Conservation (phyloP, 768 basidiomycete genomes). For the Pleurotus giganteus region DNA sequence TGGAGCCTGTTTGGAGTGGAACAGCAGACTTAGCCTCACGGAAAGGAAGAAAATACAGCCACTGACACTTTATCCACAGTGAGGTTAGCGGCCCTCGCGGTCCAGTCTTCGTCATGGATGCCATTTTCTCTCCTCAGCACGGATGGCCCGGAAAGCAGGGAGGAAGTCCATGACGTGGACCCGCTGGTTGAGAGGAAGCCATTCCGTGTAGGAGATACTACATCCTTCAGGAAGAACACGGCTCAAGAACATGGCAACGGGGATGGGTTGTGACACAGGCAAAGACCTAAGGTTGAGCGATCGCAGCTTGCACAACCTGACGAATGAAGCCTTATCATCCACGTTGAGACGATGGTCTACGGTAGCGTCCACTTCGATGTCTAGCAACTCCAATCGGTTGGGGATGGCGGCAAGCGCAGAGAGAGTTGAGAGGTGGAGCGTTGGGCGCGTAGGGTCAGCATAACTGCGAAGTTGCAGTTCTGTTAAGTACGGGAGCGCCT, state of each 20-base stretch:
- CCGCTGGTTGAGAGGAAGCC: too few relatives aligned
- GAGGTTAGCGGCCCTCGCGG: too few relatives aligned
- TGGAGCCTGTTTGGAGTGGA: too few relatives aligned
- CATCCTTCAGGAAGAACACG: not conserved
- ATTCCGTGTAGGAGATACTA: too few relatives aligned
- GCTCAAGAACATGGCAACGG: not conserved
- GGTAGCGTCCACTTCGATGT: not conserved
- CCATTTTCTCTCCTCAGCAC: too few relatives aligned
- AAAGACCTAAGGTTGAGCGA: not conserved
- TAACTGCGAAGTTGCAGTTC: not conserved
- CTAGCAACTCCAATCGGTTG: too few relatives aligned
- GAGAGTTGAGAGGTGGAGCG: not conserved
- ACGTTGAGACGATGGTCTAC: not conserved
- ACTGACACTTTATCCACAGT: too few relatives aligned
- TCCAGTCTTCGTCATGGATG: too few relatives aligned
- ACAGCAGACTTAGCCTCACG: too few relatives aligned
- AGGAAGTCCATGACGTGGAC: too few relatives aligned
- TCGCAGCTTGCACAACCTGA: not conserved
- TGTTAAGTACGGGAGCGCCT: not conserved
- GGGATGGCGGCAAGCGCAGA: not conserved
- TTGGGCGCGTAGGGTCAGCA: not conserved
- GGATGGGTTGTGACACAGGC: not conserved
- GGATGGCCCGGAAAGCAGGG: too few relatives aligned
- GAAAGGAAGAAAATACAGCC: too few relatives aligned
- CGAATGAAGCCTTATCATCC: not conserved